phyloP scores from a whole-genome alignment of 495 filamentous ascomycete genomes.

The Viridothelium virens region DNA sequence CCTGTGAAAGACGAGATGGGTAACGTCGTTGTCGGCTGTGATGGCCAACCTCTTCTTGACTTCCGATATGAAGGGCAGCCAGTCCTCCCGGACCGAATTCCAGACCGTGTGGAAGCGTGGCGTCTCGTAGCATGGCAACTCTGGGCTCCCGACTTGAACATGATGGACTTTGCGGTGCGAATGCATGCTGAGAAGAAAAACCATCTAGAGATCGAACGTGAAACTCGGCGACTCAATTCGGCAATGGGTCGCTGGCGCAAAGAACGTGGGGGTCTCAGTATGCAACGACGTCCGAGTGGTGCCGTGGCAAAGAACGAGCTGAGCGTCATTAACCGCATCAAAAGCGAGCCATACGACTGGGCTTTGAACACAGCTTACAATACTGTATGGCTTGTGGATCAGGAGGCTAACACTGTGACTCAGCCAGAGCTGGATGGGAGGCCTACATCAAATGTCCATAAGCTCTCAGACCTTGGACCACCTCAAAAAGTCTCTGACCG shows the following conservation, averaged over 20 bases:
- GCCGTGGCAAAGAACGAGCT: not conserved
- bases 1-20: not conserved
- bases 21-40: not conserved
- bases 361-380: not conserved
- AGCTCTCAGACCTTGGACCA: not conserved
- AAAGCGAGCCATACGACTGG: not conserved
- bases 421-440: not conserved
- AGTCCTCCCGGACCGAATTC: slow-evolving; percentile 1
- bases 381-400: slow-evolving; percentile 2
- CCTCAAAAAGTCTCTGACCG: not conserved
- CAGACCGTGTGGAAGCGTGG: not conserved
- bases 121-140: not conserved
- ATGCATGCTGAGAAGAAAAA: not conserved
- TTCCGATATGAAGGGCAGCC: not conserved
- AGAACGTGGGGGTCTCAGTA: not conserved
- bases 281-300: not conserved
- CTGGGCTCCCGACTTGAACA: not conserved
- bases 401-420: not conserved
- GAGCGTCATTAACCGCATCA: not conserved
- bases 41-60: not conserved
- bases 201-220: not conserved
- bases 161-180: not conserved
- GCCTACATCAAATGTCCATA: not conserved
- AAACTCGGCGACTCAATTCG: not conserved
- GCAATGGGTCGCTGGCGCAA: slow-evolving; percentile 3